Evolutionary conservation across 352 stramenopile species (phyloP), one percentile per base, ranked within the genome.

Genomic region (Globisporangium uncinulatum): DNA sequence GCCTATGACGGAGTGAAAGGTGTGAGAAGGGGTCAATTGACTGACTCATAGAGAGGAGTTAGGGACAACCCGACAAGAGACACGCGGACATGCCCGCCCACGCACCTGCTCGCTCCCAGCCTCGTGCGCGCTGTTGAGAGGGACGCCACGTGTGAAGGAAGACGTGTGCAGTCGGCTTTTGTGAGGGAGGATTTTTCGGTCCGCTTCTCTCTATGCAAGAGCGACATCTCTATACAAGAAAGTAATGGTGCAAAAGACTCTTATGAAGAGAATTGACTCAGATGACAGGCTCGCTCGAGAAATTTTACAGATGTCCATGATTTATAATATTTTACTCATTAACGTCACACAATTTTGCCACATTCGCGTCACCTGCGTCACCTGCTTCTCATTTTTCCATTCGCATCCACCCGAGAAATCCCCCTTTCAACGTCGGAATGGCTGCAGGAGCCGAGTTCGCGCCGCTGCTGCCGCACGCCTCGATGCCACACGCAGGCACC

Each of bases 401-500:
- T 57, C 32, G 11, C 15, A n/a, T 14, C 4, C 20, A 32, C 15
- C 49, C 2, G 42, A 17, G n/a, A 17, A 29, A 47, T 29, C 24
- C 24, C 24, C 24, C 24, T 29, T 29, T 1, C 24, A 1, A 4
- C 24, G 24, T 15, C 17, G 13, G 17, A 14, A 44, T 55, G 32
- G 20, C 47, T 29, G 24, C 24, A 29, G 24, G 24, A 17, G 54
- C 61, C 47, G 70, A 79, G 53, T 61, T 51, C 43, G 44, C 62
- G 42, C 67, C 70, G 34, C 71, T 75, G 61, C 61, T 79, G 44
- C 52, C 56, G 65, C 56, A 37, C 50, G 53, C 41, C 56, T 41
- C 57, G 52, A 44, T 6, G 15, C 32, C 50, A 41, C 50, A 19
- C 34, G 34, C 20, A 10, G 29, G n/a, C 44, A 47, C 20, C 42